Evolutionary conservation across 2,329 filamentous ascomycete genomes (phyloP).

Genomic region (Ceratocystis harringtonii): DNA sequence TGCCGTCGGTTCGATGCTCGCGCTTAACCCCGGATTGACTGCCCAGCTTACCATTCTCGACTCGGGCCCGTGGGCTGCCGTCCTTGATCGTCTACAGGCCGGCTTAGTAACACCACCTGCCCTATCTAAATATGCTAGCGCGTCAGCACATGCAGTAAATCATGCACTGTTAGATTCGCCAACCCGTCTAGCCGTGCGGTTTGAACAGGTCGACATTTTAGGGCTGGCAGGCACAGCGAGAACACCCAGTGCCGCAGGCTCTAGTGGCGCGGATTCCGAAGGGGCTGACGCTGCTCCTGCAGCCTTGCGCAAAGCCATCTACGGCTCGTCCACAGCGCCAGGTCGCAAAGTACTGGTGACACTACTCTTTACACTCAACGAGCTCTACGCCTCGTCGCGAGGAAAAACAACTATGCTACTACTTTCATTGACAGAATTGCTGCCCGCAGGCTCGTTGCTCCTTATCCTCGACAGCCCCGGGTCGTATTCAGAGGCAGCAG

Average conservation of each 20-base stretch:
- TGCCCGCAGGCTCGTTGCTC: slow-evolving; percentile 48
- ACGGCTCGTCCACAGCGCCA: slow-evolving; percentile 19
- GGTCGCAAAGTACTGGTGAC: slow-evolving; percentile 47
- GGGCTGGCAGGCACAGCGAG: slow-evolving; percentile 23
- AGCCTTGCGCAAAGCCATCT: slow-evolving; percentile 24
- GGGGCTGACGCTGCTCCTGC: slow-evolving; percentile 22
- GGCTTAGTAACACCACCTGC: slow-evolving; percentile 38
- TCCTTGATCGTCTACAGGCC: slow-evolving; percentile 43
- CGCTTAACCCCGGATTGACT: slow-evolving; percentile 18
- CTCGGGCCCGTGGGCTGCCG: slow-evolving; percentile 59
- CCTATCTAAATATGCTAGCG: slow-evolving; percentile 39
- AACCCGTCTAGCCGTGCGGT: slow-evolving; percentile 26
- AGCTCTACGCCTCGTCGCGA: slow-evolving; percentile 67
- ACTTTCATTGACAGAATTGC: slow-evolving; percentile 45
- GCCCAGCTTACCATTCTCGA: slow-evolving; percentile 54
- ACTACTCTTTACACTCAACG: slow-evolving; percentile 87
- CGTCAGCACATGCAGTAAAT: slow-evolving; percentile 31
- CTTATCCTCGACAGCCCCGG: slow-evolving; percentile 88
- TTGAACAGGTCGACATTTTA: slow-evolving; percentile 25
- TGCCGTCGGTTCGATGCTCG: slow-evolving; percentile 34
- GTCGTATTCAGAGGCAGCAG: slow-evolving; percentile 69
- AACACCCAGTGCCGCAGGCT: slow-evolving; percentile 26
- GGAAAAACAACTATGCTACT: slow-evolving; percentile 64
- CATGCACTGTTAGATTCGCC: slow-evolving; percentile 26
- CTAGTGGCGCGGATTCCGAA: slow-evolving; percentile 32